Percentiles rank a stretch among this genome's conserved stretches.
These are phyloP conservation scores for Sclerotiophoma versabilis DNA, from an alignment of 2,329 filamentous ascomycete species.

Conservation along the genomic window DNA sequence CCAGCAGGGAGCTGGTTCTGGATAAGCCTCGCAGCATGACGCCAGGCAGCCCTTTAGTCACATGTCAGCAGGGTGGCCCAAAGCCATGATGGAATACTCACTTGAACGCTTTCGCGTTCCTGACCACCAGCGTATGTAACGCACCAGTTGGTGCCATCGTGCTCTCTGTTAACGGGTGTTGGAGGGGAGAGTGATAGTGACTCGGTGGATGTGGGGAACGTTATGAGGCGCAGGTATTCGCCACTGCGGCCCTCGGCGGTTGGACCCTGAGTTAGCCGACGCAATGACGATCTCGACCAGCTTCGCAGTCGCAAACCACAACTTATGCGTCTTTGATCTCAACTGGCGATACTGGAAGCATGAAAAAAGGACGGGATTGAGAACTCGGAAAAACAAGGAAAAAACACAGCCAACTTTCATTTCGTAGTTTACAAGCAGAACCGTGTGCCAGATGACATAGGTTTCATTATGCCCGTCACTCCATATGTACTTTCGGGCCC, in stretches of 20 bases:
- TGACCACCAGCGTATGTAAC: constrained; percentile 51
- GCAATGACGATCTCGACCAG: constrained; percentile 20
- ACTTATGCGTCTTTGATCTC: too few species aligned
- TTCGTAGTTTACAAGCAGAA: constrained; percentile 34
- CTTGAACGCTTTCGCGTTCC: constrained; percentile 52
- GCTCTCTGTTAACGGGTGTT: constrained; percentile 27
- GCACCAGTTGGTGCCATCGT: constrained; percentile 48
- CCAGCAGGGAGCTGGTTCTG: constrained; percentile 54
- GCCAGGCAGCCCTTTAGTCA: constrained; percentile 54
- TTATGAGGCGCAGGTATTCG: constrained; percentile 33
- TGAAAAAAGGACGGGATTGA: neutral
- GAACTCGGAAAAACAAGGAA: neutral
- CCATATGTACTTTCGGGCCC: constrained; percentile 26
- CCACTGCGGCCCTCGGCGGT: constrained; percentile 20
- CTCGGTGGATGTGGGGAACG: constrained; percentile 25
- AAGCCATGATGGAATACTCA: constrained; percentile 24
- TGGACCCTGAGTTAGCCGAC: constrained; percentile 20
- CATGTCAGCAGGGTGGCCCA: constrained; percentile 22
- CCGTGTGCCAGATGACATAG: constrained; percentile 1
- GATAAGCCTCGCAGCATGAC: constrained; percentile 55
- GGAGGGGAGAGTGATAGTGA: constrained; percentile 16
- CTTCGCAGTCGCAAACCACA: neutral
- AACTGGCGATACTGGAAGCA: too few species aligned
- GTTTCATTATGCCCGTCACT: constrained; percentile 4
- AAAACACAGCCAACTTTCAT: constrained; percentile 15